Percentiles rank a stretch among this genome's conserved stretches.
Conservation (phyloP, 176 grass and related monocot species). For the Neostapfia colusana region DNA sequence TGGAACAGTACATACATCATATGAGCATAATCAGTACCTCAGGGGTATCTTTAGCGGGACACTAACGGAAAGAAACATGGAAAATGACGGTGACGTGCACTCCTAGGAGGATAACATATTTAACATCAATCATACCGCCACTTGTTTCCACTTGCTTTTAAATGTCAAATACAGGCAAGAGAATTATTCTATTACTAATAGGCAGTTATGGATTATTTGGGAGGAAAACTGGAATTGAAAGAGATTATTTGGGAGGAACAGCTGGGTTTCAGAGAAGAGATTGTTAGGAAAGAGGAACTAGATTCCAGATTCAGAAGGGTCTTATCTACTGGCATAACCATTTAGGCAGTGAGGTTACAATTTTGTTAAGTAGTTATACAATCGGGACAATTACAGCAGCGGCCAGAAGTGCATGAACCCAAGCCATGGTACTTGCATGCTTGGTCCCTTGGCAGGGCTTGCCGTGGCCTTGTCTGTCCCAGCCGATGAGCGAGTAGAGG, state of each 20-base stretch:
- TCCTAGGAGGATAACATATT: constrained; percentile 2
- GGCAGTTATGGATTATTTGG: not conserved
- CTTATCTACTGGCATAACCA: not conserved
- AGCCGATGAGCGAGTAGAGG: constrained; percentile 25
- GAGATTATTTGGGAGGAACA: not conserved
- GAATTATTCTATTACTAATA: not conserved
- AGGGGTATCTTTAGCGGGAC: not conserved
- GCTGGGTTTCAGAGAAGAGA: not conserved
- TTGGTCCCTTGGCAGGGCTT: not conserved
- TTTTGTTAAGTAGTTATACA: not conserved
- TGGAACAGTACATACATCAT: not conserved
- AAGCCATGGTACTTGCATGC: constrained; percentile 18
- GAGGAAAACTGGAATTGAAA: not conserved
- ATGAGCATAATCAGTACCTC: not conserved
- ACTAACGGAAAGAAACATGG: constrained; percentile 7
- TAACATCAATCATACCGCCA: not conserved
- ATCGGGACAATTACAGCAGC: not conserved
- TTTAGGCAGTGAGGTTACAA: not conserved
- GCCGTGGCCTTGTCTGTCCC: constrained; percentile 1
- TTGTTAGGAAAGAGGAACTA: not conserved
- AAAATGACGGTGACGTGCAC: not conserved
- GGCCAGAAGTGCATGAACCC: constrained; percentile 50
- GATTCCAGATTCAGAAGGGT: not conserved
- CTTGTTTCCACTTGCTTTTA: constrained; percentile 19
- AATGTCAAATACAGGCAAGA: not conserved